These are phyloP conservation scores for Zygoascus meyerae DNA, from an alignment of 1,139 yeast genomes.

Conservation along the genomic window DNA sequence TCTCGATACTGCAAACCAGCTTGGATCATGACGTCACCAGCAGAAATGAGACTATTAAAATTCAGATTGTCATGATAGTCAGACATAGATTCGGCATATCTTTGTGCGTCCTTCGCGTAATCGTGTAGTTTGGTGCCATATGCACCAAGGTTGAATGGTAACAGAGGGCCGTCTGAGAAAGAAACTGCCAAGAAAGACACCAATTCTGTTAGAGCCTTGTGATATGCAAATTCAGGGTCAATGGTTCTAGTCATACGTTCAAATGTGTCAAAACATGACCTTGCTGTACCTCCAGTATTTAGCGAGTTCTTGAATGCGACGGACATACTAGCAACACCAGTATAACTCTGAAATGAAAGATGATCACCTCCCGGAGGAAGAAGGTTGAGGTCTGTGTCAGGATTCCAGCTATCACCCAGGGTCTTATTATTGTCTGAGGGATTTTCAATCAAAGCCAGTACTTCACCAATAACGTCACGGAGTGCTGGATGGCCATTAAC, in stretches of 20 bases:
- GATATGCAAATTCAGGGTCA: slow-evolving; percentile 56
- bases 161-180: slow-evolving; percentile 64
- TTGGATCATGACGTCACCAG: slow-evolving; percentile 24
- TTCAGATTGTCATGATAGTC: slow-evolving; percentile 15
- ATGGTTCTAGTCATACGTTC: slow-evolving; percentile 46
- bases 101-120: slow-evolving; percentile 46
- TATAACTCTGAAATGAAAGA: slow-evolving; percentile 56
- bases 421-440: slow-evolving; percentile 28
- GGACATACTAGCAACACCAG: slow-evolving; percentile 67
- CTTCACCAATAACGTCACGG: slow-evolving; percentile 40
- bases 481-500: slow-evolving; percentile 66
- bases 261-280: slow-evolving; percentile 64
- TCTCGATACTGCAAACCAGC: slow-evolving; percentile 31
- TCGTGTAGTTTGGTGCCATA: slow-evolving; percentile 44
- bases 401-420: slow-evolving; percentile 21
- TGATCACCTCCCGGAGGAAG: slow-evolving; percentile 47
- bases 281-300: slow-evolving; percentile 43
- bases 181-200: slow-evolving; percentile 49
- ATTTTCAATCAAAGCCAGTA: slow-evolving; percentile 39
- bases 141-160: slow-evolving; percentile 59
- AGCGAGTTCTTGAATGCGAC: slow-evolving; percentile 41
- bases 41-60: slow-evolving; percentile 21
- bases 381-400: slow-evolving; percentile 7
- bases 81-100: slow-evolving; percentile 33
- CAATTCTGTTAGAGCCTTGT: slow-evolving; percentile 52